Evolutionary conservation across 208 protist genomes (phyloP), one percentile per base, ranked within the genome.

Genomic region (Zelonia costaricensis): DNA sequence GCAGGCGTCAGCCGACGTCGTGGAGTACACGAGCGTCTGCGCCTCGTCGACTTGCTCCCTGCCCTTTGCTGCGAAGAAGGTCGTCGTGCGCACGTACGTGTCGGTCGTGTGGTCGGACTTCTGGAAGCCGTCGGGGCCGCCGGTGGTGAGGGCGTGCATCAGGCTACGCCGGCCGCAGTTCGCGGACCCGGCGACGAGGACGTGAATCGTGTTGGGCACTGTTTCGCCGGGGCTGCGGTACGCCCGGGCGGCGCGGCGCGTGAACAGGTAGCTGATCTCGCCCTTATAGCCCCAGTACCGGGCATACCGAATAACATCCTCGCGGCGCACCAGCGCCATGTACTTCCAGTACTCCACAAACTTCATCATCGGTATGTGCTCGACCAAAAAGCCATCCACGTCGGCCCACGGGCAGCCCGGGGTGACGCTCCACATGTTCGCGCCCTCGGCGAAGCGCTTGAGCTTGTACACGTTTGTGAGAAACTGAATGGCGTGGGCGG

Each of bases 261-360:
- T 53, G 64, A 96, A 92, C 10, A 96, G 76, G 51, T 82, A 74
- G 51, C 54, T 78, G 20, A 86, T 78, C 30, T 92, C 86, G 27
- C 84, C 91, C 49, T 92, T 89, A 57, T 92, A 94, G 10, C 91
- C 91, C 80, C 88, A 92, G 63, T 83, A 92, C 6, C 85, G 76
- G 2, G 91, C 86, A 55, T 94, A 96, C 40, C 80, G 83, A 46
- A 93, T 82, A 31, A 96, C 86, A 18, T 76, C 61, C 23, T 92
- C 84, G 16, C 76, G 78, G 10, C 72, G 69, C 51, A 80, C 42
- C 39, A 93, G 63, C 9, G 86, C 88, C 74, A 94, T 78, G 70
- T 92, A 93, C 62, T 92, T 92, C 88, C 91, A 96, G 49, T 86
- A 84, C 65, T 90, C 84, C 9, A 96, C 79, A 60, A 94, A 96